These are phyloP conservation scores for Coprinopsis cinerea DNA, from an alignment of 768 basidiomycete genomes.

Conservation along the genomic window DNA sequence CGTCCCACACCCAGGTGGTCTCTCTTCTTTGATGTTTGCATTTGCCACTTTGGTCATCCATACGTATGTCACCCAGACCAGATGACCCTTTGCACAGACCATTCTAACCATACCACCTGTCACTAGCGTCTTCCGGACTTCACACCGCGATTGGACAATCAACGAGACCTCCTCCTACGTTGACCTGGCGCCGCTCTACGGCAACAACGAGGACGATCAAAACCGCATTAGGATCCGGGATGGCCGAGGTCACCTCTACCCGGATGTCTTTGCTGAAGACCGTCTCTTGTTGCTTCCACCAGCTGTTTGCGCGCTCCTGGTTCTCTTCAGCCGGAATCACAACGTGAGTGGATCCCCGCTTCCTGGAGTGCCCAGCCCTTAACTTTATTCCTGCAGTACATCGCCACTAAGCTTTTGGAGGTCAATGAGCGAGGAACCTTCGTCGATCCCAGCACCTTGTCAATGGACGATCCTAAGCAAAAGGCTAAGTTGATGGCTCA, in stretches of 20 bases:
- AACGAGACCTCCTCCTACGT: conserved; percentile 88
- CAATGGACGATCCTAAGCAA: conserved; percentile 27
- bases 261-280: conserved; percentile 77
- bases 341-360: conserved; percentile 46
- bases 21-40: conserved; percentile 75
- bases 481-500: conserved; percentile 39
- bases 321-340: conserved; percentile 89
- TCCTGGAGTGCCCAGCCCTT: not conserved
- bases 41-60: conserved; percentile 84
- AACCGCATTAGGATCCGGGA: conserved; percentile 49
- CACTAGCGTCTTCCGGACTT: conserved; percentile 75
- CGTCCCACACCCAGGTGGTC: conserved; percentile 67
- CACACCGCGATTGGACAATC: conserved; percentile 55
- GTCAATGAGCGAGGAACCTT: conserved; percentile 75
- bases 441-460: conserved; percentile 45
- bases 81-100: not conserved
- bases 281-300: conserved; percentile 76
- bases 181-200: conserved; percentile 80
- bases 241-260: conserved; percentile 61
- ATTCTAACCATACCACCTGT: not conserved
- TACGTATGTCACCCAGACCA: conserved; percentile 33
- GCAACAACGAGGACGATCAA: conserved; percentile 58
- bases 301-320: conserved; percentile 62
- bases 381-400: conserved; percentile 45
- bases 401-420: conserved; percentile 68